Evolutionary conservation across 2,329 filamentous ascomycete genomes (phyloP), one percentile per base, ranked within the genome.

Genomic region (Cladosporium sp.): DNA sequence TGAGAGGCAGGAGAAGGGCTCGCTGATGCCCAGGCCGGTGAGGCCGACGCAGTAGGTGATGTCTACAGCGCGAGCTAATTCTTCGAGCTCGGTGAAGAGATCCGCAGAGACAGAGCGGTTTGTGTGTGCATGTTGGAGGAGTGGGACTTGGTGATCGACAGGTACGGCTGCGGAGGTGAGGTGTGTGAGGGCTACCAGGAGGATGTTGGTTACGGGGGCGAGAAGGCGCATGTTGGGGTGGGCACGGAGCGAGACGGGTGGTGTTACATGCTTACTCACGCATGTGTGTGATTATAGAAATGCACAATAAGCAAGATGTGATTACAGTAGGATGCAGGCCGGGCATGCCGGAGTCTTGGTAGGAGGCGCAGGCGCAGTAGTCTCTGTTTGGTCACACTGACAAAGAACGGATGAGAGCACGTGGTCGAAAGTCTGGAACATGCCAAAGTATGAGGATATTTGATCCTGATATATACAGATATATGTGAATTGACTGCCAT

Each of bases 1-100:
- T 66, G 91, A 95, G 16, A 89, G 85, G 78, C 95, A 99, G 34
- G 84, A 80, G 77, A 99, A 99, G 0, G 95, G 95, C 70, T 89
- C 88, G 58, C 85, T 83, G 67, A 99, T 89, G 46, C 94, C 95
- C 64, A 96, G 85, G 13, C 93, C 93, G 0, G 91, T 89, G 5
- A 86, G 89, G 67, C 93, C 93, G 66, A 98, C 91, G 77, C 95
- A 99, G 79, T 98, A 98, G 57, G 92, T 84, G 66, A 98, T 95
- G 76, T 99, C 95, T 68, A 97, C 94, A 28, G 98, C 85, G 63
- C 93, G 89, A n/a, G 94, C 88, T 64, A 94, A 83, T 73, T 96
- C 91, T 78, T 97, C 93, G 16, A 99, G 87, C 21, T 91, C 89
- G 66, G 86, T 81, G 79, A 96, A 98, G 67, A 97, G 84, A 26